A percentile compares a stretch with the other conserved stretches of the same genome.
Conservation (phyloP, 495 filamentous ascomycete species). For the Aspergillus sclerotioniger region DNA sequence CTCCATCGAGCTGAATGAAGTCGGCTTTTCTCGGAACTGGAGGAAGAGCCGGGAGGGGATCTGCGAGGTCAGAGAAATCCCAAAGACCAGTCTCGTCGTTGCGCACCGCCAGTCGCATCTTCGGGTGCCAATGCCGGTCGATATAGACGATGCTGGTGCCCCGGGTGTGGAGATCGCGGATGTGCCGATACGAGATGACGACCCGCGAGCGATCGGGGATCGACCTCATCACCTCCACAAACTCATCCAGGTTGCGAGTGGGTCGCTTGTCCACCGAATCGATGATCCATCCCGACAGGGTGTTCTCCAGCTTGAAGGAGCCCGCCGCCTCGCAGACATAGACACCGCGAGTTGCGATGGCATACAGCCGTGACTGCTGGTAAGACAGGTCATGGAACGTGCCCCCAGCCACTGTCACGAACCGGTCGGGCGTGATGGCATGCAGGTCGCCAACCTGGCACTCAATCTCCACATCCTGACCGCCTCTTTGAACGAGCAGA, state of each 20-base stretch:
- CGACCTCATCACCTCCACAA: constrained; percentile 84
- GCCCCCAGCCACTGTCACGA: constrained; percentile 87
- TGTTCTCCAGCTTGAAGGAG: constrained; percentile 89
- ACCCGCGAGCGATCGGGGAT: constrained; percentile 88
- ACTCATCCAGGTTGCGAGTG: constrained; percentile 80
- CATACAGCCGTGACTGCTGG: constrained; percentile 91
- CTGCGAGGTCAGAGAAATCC: constrained; percentile 87
- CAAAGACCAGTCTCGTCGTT: constrained; percentile 90
- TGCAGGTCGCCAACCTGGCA: constrained; percentile 88
- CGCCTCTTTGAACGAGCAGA: constrained; percentile 82
- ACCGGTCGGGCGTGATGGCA: constrained; percentile 91
- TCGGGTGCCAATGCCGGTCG: constrained; percentile 90
- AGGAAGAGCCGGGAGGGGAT: constrained; percentile 69
- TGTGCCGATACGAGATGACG: constrained; percentile 92
- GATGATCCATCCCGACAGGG: constrained; percentile 89
- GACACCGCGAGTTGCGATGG: constrained; percentile 85
- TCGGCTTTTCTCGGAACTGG: constrained; percentile 74
- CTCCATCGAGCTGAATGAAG: constrained; percentile 87
- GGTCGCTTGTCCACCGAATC: constrained; percentile 88
- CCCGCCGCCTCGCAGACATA: constrained; percentile 94
- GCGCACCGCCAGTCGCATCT: constrained; percentile 89
- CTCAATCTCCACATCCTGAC: constrained; percentile 81
- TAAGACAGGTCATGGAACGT: constrained; percentile 96
- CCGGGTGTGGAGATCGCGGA: constrained; percentile 89
- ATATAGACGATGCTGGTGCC: constrained; percentile 90